Conservation (phyloP, 352 stramenopile species). For the Globisporangium sylvaticum region DNA sequence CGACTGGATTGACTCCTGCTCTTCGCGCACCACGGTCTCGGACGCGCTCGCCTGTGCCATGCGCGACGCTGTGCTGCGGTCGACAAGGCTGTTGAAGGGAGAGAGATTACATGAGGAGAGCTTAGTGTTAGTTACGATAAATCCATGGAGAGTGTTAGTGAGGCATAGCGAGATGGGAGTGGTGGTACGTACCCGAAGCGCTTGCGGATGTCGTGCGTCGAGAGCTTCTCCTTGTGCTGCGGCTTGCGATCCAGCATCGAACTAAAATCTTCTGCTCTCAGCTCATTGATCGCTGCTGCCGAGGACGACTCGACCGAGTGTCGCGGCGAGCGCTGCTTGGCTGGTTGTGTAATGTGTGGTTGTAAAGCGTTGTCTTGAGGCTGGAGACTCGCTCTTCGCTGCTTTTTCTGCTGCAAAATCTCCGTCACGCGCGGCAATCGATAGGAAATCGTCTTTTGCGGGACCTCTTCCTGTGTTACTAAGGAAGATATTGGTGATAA, state of each 20-base stretch:
- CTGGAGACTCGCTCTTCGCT: slow-evolving; percentile 3
- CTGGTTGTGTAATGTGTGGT: not conserved
- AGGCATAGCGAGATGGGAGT: not conserved
- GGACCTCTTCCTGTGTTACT: not conserved
- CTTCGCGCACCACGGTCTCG: slow-evolving; percentile 42
- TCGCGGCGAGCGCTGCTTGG: not conserved
- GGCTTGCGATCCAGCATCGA: slow-evolving; percentile 46
- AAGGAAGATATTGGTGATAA: not conserved
- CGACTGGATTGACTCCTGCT: slow-evolving; percentile 67
- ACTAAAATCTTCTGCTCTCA: slow-evolving; percentile 52
- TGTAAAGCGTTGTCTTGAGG: not conserved
- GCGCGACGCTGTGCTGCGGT: slow-evolving; percentile 24
- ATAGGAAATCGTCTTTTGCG: not conserved
- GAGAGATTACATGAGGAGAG: no score
- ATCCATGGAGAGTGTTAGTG: not conserved
- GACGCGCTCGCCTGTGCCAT: slow-evolving; percentile 25
- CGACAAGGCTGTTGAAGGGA: no score
- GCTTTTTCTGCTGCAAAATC: slow-evolving; percentile 19
- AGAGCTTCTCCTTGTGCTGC: slow-evolving; percentile 39
- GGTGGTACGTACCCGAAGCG: slow-evolving; percentile 37
- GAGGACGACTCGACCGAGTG: not conserved
- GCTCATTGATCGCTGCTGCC: slow-evolving; percentile 8
- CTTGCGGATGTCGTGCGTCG: slow-evolving; percentile 50
- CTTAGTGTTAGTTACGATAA: no score
- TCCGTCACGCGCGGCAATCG: slow-evolving; percentile 30